A percentile compares a stretch with the other conserved stretches of the same genome.
Conservation (phyloP, 2,329 filamentous ascomycete genomes). For the Arachnomyces sp. region DNA sequence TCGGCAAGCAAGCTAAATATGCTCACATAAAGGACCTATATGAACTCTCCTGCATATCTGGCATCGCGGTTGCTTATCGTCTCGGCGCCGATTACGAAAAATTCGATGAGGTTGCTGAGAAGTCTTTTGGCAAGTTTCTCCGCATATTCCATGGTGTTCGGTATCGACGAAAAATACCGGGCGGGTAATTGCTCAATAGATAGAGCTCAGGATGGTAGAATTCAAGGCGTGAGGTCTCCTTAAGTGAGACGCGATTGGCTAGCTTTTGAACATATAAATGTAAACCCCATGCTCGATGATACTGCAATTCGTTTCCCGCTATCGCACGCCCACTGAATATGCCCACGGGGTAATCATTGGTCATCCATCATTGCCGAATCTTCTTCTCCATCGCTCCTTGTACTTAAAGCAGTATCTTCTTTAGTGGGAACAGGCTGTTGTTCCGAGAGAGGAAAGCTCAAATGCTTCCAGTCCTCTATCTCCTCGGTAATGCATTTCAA, state of each 20-base stretch:
- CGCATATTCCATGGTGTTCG: conserved; percentile 7
- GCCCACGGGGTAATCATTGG: no score
- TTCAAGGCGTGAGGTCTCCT: no score
- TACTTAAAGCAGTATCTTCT: not conserved
- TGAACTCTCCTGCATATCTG: conserved; percentile 62
- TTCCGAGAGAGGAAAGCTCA: conserved; percentile 56
- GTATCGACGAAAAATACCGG: no score
- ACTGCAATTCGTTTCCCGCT: no score
- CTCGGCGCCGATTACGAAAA: conserved; percentile 55
- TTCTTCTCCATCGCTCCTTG: conserved; percentile 3
- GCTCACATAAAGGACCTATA: conserved; percentile 41
- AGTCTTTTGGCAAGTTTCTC: conserved; percentile 28
- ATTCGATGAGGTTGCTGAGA: conserved; percentile 26
- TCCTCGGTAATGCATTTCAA: conserved; percentile 89
- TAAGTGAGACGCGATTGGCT: no score
- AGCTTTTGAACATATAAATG: not conserved
- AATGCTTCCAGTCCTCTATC: conserved; percentile 84
- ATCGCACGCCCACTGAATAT: no score
- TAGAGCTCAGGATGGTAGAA: no score
- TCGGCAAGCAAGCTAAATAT: not conserved
- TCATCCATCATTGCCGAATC: not conserved
- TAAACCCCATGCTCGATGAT: not conserved
- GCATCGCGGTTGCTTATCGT: conserved; percentile 63
- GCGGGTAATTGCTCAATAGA: no score
- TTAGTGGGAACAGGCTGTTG: conserved; percentile 13